Base-by-base conservation (phyloP, 2,329 filamentous ascomycete genomes). In the Ceratocystis alfenasii region DNA sequence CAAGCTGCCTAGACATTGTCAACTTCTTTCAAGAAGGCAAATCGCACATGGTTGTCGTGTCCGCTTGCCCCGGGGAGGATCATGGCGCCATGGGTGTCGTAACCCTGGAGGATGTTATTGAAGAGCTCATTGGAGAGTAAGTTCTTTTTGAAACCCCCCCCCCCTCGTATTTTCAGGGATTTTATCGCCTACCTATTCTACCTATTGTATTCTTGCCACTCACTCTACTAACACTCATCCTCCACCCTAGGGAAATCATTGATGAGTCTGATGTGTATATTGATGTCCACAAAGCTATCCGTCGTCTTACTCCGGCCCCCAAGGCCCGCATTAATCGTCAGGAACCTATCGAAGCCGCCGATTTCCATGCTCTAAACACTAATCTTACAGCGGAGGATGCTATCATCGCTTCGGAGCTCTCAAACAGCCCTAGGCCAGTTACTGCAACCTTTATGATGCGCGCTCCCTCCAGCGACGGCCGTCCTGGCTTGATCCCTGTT, bases 11-110 rank as follows among this genome's bases (percentile, higher is more conserved):
- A 66, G 94, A 99, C 74, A 97, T 99, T 72, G 90, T 99, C 77
- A 99, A 99, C 78, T 99, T 96, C 76, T 99, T 99, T 79, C 94
- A 99, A 75, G 94, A 99, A 78, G 94, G 94, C 71, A 99, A 99
- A 75, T 96, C 92, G 1, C 94, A 99, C 75, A 96, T 99, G 92
- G 93, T 97, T 0, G 80, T 99, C 33, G 94, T 97, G 7, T 96
- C 93, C 0, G 89, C 96, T 72, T 81, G 76, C 41, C 94, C 94
- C 0, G 92, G 93, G n/a, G 90, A 95, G 70, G 87, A 95, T 72
- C 86, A 89, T 71, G 94, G 94, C 59, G 91, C 92, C 5, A 79
- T 96, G 12, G 94, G 94, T 66, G 94, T 99, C 2, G 90, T 99
- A 17, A 99, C 94, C 0, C 78, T 99, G 1, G 94, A 99, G 74